Percentiles rank a stretch among this genome's conserved stretches.
phyloP scores from a whole-genome alignment of 805 yeast genomes.

The Grigorovia jiainica region DNA sequence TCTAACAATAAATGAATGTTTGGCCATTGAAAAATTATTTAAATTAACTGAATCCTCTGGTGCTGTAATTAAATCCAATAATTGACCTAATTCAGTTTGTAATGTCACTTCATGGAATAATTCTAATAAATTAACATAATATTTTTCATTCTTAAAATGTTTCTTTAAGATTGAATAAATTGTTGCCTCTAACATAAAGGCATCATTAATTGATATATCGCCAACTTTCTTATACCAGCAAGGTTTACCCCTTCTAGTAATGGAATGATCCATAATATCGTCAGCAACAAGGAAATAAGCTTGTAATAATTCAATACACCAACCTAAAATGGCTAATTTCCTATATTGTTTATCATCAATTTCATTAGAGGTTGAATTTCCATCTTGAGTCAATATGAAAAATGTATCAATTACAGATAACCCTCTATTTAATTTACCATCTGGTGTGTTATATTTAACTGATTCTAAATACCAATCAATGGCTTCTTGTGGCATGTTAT shows the following conservation, averaged over 20 bases:
- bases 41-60: constrained; percentile 93
- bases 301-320: constrained; percentile 91
- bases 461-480: constrained; percentile 70
- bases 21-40: constrained; percentile 71
- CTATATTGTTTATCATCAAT: constrained; percentile 46
- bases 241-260: constrained; percentile 97
- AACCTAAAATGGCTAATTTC: constrained; percentile 81
- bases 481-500: constrained; percentile 82
- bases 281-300: constrained; percentile 96
- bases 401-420: constrained; percentile 91
- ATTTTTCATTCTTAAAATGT: constrained; percentile 71
- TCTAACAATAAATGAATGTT: constrained; percentile 91
- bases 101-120: constrained; percentile 95
- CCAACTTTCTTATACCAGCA: constrained; percentile 92
- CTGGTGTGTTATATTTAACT: constrained; percentile 82
- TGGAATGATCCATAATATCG: constrained; percentile 95
- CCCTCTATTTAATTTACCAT: constrained; percentile 96
- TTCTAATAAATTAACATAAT: constrained; percentile 84
- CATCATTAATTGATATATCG: constrained; percentile 92
- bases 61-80: constrained; percentile 90
- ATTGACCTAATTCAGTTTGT: constrained; percentile 96
- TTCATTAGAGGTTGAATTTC: constrained; percentile 31
- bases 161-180: constrained; percentile 83
- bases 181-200: constrained; percentile 94
- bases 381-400: constrained; percentile 56